These are phyloP conservation scores for Fusarium subglutinans DNA, from an alignment of 2,329 filamentous ascomycete species.

Conservation along the genomic window DNA sequence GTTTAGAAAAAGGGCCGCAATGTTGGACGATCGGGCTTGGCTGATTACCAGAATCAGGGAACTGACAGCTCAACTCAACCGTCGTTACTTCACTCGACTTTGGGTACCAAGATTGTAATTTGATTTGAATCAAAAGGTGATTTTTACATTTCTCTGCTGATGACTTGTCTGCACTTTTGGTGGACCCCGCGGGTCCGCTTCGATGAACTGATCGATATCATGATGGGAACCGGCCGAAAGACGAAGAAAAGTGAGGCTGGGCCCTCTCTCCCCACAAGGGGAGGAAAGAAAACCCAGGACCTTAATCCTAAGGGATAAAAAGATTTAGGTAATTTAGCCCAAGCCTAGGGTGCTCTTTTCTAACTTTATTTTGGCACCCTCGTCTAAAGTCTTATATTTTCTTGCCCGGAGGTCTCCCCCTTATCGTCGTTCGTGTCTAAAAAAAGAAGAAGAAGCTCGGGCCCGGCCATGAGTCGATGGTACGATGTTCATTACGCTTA, in stretches of 20 bases:
- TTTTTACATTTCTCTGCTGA: constrained; percentile 4
- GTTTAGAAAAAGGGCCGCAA: constrained; percentile 1
- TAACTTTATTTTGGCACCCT: background rate
- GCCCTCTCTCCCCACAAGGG: background rate
- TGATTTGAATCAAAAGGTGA: background rate
- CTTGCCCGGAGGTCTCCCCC: background rate
- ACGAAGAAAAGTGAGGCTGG: constrained; percentile 17
- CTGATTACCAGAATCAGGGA: background rate
- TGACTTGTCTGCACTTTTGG: constrained; percentile 6
- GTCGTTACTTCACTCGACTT: background rate
- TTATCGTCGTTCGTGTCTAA: constrained; percentile 17
- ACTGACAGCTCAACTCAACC: background rate
- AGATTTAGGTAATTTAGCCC: background rate
- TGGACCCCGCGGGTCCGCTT: constrained; percentile 21
- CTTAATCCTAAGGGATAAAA: background rate
- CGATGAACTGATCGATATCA: constrained; percentile 28
- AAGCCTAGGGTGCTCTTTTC: accelerated
- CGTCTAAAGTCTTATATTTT: background rate
- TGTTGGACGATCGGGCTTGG: constrained; percentile 21
- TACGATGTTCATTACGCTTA: constrained; percentile 27
- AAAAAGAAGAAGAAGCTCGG: constrained; percentile 27
- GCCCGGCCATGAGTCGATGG: constrained; percentile 28
- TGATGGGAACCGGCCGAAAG: constrained; percentile 8
- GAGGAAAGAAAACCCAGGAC: too few species aligned
- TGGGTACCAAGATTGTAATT: background rate